These are phyloP conservation scores for Mycena latifolia DNA, from an alignment of 768 basidiomycete species.

Conservation along the genomic window DNA sequence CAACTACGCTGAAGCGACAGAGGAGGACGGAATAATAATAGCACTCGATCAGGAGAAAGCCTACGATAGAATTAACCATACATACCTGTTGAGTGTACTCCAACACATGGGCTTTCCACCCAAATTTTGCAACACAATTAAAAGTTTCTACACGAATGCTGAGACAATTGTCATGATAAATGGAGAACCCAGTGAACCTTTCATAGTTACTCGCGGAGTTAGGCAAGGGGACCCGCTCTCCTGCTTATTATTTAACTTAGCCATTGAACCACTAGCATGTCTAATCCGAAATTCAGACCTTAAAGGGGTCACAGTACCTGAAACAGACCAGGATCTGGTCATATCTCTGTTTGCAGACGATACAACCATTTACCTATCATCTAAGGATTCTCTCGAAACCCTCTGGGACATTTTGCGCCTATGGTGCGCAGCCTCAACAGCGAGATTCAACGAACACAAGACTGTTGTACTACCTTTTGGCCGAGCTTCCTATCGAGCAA, in stretches of 20 bases:
- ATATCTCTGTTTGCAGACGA: neutral
- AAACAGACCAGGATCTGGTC: neutral
- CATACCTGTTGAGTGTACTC: neutral
- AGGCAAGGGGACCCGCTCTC: neutral
- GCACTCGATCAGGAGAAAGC: neutral
- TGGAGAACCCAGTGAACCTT: neutral
- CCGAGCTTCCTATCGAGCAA: conserved; percentile 47
- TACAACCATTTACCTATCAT: neutral
- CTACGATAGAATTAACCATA: neutral
- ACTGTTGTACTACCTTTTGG: too few relatives aligned
- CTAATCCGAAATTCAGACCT: conserved; percentile 2
- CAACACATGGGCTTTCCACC: too few relatives aligned
- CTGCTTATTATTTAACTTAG: too few relatives aligned
- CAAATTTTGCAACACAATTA: conserved; percentile 8
- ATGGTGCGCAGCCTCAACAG: too few relatives aligned
- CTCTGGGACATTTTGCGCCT: too few relatives aligned
- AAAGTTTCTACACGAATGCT: neutral
- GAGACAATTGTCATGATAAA: conserved; percentile 9
- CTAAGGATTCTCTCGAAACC: neutral
- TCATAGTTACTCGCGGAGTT: conserved; percentile 3
- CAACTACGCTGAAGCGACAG: neutral
- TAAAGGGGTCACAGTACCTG: neutral
- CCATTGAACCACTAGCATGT: neutral
- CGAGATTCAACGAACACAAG: too few relatives aligned
- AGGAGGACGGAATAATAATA: neutral